Evolutionary conservation across 345 rosid genomes (phyloP).

Genomic region (Gossypium arboreum): DNA sequence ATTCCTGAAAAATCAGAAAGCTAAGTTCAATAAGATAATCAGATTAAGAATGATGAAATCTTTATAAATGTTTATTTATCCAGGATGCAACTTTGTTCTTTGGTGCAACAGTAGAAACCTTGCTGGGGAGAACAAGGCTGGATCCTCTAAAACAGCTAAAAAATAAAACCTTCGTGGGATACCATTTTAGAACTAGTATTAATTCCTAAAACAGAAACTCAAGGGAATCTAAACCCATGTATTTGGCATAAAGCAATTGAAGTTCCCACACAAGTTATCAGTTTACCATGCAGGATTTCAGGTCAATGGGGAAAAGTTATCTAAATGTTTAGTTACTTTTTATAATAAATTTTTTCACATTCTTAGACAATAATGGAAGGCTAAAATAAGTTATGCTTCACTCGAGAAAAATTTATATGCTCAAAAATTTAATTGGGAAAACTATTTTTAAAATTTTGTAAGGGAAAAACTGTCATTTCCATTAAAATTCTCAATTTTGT

Average conservation of each 20-base stretch:
- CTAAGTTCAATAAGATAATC: constrained; percentile 12
- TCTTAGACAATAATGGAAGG: neutral
- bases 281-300: neutral
- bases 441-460: neutral
- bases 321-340: neutral
- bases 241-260: neutral
- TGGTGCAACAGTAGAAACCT: neutral
- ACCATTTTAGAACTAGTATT: neutral
- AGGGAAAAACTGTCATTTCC: neutral
- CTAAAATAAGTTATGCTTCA: neutral
- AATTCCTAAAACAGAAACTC: neutral
- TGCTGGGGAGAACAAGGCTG: neutral
- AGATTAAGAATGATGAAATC: neutral
- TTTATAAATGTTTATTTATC: constrained; percentile 5
- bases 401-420: neutral
- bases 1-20: constrained; percentile 55
- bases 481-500: neutral
- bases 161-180: neutral
- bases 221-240: neutral
- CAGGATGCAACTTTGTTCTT: neutral
- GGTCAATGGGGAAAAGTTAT: neutral
- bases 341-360: neutral
- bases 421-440: neutral
- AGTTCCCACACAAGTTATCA: neutral
- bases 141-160: neutral